These are phyloP conservation scores for Roridomyces roridus DNA, from an alignment of 768 basidiomycete genomes.

Conservation along the genomic window DNA sequence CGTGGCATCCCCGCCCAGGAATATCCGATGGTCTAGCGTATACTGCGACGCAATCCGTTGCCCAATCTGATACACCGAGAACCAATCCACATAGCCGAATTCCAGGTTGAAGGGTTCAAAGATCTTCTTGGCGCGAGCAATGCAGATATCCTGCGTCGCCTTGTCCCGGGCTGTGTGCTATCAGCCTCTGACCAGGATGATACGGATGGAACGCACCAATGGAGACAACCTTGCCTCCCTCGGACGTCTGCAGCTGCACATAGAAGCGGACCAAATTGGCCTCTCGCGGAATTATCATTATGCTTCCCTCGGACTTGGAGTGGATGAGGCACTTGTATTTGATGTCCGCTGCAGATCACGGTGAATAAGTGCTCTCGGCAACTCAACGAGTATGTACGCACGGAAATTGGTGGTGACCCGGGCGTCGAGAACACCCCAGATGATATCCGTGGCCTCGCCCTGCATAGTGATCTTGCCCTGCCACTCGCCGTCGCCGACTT, in stretches of 20 bases:
- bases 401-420: constrained; percentile 56
- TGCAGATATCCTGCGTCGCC: constrained; percentile 24
- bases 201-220: not conserved
- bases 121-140: constrained; percentile 29
- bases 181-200: no score
- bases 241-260: constrained; percentile 44
- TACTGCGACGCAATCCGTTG: constrained; percentile 48
- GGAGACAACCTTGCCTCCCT: constrained; percentile 21
- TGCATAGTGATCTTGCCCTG: no score
- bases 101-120: constrained; percentile 30
- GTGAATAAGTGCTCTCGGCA: no score
- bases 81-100: constrained; percentile 39
- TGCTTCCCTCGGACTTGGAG: constrained; percentile 47
- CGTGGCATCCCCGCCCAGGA: constrained; percentile 47
- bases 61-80: constrained; percentile 46
- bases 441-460: no score
- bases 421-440: constrained; percentile 56
- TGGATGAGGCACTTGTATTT: constrained; percentile 52
- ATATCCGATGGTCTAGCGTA: constrained; percentile 39
- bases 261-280: constrained; percentile 56
- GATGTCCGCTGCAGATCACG: constrained; percentile 45
- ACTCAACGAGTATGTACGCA: constrained; percentile 37
- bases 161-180: constrained; percentile 15
- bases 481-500: constrained; percentile 33
- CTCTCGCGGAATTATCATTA: constrained; percentile 60